Evolutionary conservation across 2,329 filamentous ascomycete genomes (phyloP), one percentile per base, ranked within the genome.

Genomic region (Xylaria sp.): DNA sequence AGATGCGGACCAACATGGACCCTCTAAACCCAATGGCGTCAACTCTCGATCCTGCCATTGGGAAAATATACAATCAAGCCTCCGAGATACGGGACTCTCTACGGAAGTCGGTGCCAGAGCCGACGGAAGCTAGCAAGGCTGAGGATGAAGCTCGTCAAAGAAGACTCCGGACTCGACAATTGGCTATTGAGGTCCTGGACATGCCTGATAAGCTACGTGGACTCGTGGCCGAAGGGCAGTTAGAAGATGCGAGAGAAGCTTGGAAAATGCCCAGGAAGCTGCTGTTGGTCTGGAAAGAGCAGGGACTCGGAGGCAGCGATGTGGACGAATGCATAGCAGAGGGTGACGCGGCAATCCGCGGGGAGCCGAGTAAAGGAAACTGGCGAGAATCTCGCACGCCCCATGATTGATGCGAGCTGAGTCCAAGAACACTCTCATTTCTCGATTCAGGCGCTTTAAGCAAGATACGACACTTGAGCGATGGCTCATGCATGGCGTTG

Each of bases 1-100:
- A 90, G 84, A 94, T 96, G 92, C 86, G 92, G 67, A 86, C 88
- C 39, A 93, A 90, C 72, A 94, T 95, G 92, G 92, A 94, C 75
- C 92, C 91, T 3, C 79, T 94, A 56, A 91, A 91, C 68, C 91
- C 92, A 1, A 90, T 92, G 80, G 91, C 90, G 1, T 90, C 89
- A 55, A 93, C 90, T 0, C 85, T 94, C 39, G 89, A 91, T 72
- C 89, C 90, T 2, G 92, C 92, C 46, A 92, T 95, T 59, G 87
- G 88, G 2, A 90, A 92, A 71, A 94, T 95, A 73, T 93, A 92
- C 74, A 86, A 86, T 41, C 85, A 88, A 75, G 87, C 88, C 7
- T 84, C 81, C 2, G 81, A 83, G 48, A 90, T 90, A 74, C 83
- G 85, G 71, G 85, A 86, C 68, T 81, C 82, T 13, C 78, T 89